phyloP scores from a whole-genome alignment of 2,329 filamentous ascomycete genomes.

The Pestalotiopsis sp. region DNA sequence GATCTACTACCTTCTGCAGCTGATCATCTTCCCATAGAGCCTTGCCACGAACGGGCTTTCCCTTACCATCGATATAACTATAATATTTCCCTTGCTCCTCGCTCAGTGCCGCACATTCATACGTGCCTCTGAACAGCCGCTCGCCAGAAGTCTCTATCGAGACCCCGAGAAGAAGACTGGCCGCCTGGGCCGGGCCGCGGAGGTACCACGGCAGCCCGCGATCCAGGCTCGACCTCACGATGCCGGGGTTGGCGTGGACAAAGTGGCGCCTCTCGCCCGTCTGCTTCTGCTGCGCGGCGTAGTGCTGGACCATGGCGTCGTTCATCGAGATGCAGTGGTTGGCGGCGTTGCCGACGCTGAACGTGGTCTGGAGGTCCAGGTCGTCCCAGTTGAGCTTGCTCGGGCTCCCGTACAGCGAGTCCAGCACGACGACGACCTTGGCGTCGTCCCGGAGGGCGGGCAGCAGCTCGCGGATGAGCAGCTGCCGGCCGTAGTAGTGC shows the following conservation, averaged over 20 bases:
- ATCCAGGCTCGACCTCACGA: constrained; percentile 36
- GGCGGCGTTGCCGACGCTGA: constrained; percentile 34
- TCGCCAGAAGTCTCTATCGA: constrained; percentile 31
- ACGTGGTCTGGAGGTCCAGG: constrained; percentile 39
- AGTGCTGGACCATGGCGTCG: constrained; percentile 38
- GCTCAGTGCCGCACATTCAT: constrained; percentile 13
- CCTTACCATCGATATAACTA: constrained; percentile 32
- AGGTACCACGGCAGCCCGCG: constrained; percentile 34
- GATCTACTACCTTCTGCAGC: constrained; percentile 24
- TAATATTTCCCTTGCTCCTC: constrained; percentile 26
- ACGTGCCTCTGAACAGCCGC: constrained; percentile 26
- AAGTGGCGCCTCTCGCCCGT: constrained; percentile 31
- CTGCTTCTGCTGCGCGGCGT: constrained; percentile 29
- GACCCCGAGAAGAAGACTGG: constrained; percentile 24
- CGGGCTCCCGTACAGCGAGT: constrained; percentile 32
- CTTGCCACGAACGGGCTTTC: constrained; percentile 27
- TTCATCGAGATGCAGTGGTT: constrained; percentile 42
- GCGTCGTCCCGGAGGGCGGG: constrained; percentile 38
- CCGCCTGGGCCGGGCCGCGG: constrained; percentile 15
- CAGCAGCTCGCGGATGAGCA: constrained; percentile 42
- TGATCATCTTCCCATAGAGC: constrained; percentile 30
- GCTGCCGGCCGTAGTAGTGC: constrained; percentile 49
- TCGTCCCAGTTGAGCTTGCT: constrained; percentile 40
- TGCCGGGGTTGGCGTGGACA: constrained; percentile 42
- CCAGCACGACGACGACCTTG: constrained; percentile 42